Percentiles rank a stretch among this genome's conserved stretches.
Conservation (phyloP, 208 protist genomes). For the Jaenimonas drosophilae region DNA sequence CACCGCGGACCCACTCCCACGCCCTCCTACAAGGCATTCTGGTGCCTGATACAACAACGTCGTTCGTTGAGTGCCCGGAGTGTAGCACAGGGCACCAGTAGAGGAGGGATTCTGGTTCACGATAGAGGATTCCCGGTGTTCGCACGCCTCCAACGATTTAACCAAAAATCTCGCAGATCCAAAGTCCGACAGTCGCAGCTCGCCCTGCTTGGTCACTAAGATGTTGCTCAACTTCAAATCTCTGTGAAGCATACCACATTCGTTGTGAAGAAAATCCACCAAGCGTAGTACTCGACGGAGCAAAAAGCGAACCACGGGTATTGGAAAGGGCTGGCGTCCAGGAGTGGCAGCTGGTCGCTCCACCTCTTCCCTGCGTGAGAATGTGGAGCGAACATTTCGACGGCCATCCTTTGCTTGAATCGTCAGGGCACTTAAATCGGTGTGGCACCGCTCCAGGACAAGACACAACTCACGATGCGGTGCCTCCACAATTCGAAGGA, state of each 20-base stretch:
- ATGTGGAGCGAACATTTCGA: not conserved
- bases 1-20: constrained; percentile 34
- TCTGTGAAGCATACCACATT: constrained; percentile 71
- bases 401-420: too few species aligned
- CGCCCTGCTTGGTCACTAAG: constrained; percentile 46
- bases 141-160: not conserved
- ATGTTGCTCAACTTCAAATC: constrained; percentile 89
- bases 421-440: constrained; percentile 49
- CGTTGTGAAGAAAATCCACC: constrained; percentile 55
- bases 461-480: constrained; percentile 75
- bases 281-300: constrained; percentile 60
- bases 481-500: constrained; percentile 62
- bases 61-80: constrained; percentile 60
- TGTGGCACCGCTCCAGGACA: constrained; percentile 55
- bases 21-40: constrained; percentile 64
- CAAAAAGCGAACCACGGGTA: constrained; percentile 57
- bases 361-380: not conserved
- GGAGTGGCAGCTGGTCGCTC: not conserved
- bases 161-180: constrained; percentile 63
- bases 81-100: too few species aligned
- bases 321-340: not conserved
- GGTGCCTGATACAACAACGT: constrained; percentile 84
- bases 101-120: too few species aligned
- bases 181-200: constrained; percentile 83
- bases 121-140: too few species aligned